Evolutionary conservation across 176 grass and related monocot genomes (phyloP).

Genomic region (Poa pratensis): DNA sequence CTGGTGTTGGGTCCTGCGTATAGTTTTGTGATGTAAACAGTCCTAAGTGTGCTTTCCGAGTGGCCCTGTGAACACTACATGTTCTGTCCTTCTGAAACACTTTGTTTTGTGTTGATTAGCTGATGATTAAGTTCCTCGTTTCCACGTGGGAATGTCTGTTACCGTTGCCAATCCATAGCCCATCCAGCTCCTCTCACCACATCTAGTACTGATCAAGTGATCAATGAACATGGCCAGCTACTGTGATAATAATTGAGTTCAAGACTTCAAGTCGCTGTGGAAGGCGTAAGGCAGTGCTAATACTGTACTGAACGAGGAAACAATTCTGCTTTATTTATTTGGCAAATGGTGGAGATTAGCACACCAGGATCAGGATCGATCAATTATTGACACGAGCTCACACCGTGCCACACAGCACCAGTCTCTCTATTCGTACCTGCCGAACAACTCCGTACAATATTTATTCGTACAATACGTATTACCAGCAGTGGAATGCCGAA

Average conservation of each 20-base stretch:
- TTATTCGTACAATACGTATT: conserved; percentile 16
- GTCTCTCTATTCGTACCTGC: neutral
- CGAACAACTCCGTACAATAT: neutral
- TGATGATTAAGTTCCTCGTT: neutral
- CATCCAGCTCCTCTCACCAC: neutral
- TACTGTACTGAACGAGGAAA: neutral
- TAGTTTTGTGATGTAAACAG: no score
- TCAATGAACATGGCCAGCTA: no score
- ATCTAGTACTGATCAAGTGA: no score
- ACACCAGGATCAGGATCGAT: neutral
- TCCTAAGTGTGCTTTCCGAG: neutral
- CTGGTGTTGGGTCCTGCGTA: no score
- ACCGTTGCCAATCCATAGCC: neutral
- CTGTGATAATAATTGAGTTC: no score
- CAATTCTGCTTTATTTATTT: conserved; percentile 12
- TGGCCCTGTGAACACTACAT: neutral
- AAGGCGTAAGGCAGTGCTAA: no score
- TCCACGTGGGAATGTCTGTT: neutral
- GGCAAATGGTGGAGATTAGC: neutral
- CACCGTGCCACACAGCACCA: neutral
- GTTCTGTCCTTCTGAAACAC: neutral
- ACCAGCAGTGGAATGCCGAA: neutral
- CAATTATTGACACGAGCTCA: neutral
- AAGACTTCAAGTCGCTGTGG: no score
- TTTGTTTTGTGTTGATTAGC: neutral